Evolutionary conservation across 495 filamentous ascomycete species (phyloP).

Genomic region (Lindgomyces ingoldianus): DNA sequence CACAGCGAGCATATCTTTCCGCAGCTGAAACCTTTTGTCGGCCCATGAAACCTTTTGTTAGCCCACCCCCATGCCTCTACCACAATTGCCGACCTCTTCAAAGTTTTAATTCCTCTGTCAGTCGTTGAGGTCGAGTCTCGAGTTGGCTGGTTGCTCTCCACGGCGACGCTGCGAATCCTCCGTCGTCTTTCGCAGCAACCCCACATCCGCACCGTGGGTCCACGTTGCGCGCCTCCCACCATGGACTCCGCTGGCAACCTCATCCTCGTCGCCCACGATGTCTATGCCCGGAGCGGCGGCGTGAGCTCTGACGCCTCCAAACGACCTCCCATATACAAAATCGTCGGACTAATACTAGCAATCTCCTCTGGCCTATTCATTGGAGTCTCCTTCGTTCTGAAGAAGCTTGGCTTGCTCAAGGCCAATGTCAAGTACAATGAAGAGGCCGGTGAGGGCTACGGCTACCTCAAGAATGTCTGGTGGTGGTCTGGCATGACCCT

Average conservation of each 20-base stretch:
- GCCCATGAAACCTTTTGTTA: background rate
- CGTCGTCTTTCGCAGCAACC: background rate
- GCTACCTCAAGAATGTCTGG: constrained; percentile 91
- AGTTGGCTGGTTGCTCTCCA: constrained; percentile 1
- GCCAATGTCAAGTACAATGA: constrained; percentile 97
- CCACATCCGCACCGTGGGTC: constrained; percentile 4
- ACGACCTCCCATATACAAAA: constrained; percentile 72
- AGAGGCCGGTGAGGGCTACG: constrained; percentile 94
- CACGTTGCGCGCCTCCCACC: constrained; percentile 17
- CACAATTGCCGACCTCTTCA: background rate
- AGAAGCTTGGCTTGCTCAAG: constrained; percentile 86
- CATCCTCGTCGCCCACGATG: constrained; percentile 49
- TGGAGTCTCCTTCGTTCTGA: constrained; percentile 91
- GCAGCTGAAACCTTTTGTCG: background rate
- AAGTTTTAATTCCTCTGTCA: background rate
- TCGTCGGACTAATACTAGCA: constrained; percentile 82
- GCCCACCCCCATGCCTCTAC: background rate
- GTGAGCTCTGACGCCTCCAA: constrained; percentile 20
- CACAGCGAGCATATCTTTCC: background rate
- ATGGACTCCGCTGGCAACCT: constrained; percentile 55
- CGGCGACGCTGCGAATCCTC: background rate
- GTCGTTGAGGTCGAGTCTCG: background rate
- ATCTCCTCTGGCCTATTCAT: constrained; percentile 91
- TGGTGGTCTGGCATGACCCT: constrained; percentile 98
- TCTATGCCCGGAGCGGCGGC: constrained; percentile 51